These are phyloP conservation scores for Periconia sp. DNA, from an alignment of 2,329 filamentous ascomycete genomes.

Conservation along the genomic window DNA sequence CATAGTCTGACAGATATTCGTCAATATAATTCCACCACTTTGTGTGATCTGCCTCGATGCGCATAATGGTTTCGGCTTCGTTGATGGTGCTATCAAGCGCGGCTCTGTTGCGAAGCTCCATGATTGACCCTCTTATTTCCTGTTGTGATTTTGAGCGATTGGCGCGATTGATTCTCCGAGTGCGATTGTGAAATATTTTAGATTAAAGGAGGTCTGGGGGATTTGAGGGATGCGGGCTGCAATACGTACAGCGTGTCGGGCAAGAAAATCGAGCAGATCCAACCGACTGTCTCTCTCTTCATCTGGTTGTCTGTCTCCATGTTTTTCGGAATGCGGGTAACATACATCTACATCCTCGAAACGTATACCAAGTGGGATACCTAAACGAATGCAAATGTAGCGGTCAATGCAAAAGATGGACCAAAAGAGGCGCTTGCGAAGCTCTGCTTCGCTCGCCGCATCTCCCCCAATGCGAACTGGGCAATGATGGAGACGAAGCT, in stretches of 20 bases:
- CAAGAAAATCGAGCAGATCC: slow-evolving; percentile 24
- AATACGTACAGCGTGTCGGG: slow-evolving; percentile 15
- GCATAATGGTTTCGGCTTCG: slow-evolving; percentile 13
- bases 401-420: slow-evolving; percentile 26
- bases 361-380: slow-evolving; percentile 22
- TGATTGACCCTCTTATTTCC: slow-evolving; percentile 23
- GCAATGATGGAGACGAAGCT: slow-evolving; percentile 21
- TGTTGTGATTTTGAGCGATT: background rate
- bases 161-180: too few relatives aligned
- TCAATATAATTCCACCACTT: slow-evolving; percentile 31
- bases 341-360: slow-evolving; percentile 24
- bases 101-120: slow-evolving; percentile 20
- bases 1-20: slow-evolving; percentile 21
- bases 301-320: background rate
- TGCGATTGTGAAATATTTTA: too few relatives aligned
- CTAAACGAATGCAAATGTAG: slow-evolving; percentile 26
- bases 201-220: too few relatives aligned
- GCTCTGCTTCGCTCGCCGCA: slow-evolving; percentile 15
- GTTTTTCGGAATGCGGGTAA: slow-evolving; percentile 22
- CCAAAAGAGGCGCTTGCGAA: slow-evolving; percentile 30
- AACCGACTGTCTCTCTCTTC: slow-evolving; percentile 17
- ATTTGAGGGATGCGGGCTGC: too few relatives aligned
- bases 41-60: slow-evolving; percentile 23
- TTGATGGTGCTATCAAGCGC: slow-evolving; percentile 7
- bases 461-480: slow-evolving; percentile 6